Base-by-base conservation (phyloP, 1,284 basidiomycete species). In the Tylopilus orsonianus region DNA sequence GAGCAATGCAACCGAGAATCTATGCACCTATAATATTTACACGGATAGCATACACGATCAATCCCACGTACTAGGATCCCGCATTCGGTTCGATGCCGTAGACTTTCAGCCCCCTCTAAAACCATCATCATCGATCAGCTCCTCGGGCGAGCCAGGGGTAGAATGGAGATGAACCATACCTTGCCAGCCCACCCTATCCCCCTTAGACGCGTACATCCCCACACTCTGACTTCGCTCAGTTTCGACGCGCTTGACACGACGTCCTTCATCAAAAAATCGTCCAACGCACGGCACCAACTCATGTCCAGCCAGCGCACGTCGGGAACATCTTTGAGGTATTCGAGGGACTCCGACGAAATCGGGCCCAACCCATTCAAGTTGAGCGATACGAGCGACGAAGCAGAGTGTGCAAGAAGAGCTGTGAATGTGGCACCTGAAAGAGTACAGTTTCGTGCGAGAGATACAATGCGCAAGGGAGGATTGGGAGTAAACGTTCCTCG, bases 251-350 rank as follows among this genome's bases (percentile, higher is more conserved):
- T 63, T 39, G 54, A 52, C 27, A 62, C 56, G 12, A 59, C 54
- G 32, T 65, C 61, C 65, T 90, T 87, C 52, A 98, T 68, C 2
- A 89, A 74, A 60, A 87, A 93, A 66, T 99, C 90, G 56, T 95
- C 88, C 26, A 92, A 77, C 30, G 81, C 78, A 35, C 96, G 73
- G 56, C 94, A 95, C 79, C 92, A 99, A 1, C 93, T 87, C 6
- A 97, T 66, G 61, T 99, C 91, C 29, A 98, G 61, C 60, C 72
- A 75, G 54, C 68, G 71, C 56, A 97, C 60, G 20, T 75, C 68
- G 4, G 61, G 65, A 16, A 79, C 80, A 1, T 60, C 57, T 30
- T 68, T 65, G 26, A 96, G 75, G 33, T 57, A 56, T 39, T 66
- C 71, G 32, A 97, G 67, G 1, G 78, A 75, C 9, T 80, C 78